Conservation (phyloP, 495 filamentous ascomycete genomes). For the Rusavskia elegans region DNA sequence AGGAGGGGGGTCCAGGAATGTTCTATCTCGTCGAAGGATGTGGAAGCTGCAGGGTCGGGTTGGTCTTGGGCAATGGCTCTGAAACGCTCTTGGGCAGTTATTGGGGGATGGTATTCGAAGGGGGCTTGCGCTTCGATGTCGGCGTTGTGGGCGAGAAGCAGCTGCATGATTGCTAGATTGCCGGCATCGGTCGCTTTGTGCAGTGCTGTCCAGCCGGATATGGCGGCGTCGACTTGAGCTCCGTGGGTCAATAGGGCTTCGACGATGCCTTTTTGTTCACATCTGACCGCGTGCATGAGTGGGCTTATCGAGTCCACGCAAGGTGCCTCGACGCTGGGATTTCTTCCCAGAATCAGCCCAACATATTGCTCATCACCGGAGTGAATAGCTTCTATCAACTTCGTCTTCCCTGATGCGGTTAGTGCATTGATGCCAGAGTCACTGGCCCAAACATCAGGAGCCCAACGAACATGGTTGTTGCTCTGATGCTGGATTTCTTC, state of each 20-base stretch:
- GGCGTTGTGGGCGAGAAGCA: slow-evolving; percentile 7
- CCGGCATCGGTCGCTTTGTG: slow-evolving; percentile 9
- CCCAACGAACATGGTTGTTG: slow-evolving; percentile 7
- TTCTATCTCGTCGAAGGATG: neutral
- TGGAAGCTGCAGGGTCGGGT: slow-evolving; percentile 3
- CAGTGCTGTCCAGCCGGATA: slow-evolving; percentile 9
- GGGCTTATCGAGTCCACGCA: slow-evolving; percentile 7
- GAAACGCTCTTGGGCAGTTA: neutral
- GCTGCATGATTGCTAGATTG: slow-evolving; percentile 4
- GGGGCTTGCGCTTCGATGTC: slow-evolving; percentile 8
- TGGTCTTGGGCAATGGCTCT: neutral
- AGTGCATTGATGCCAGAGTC: slow-evolving; percentile 10
- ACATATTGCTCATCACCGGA: slow-evolving; percentile 9
- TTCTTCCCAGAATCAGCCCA: slow-evolving; percentile 5
- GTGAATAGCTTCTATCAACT: slow-evolving; percentile 8
- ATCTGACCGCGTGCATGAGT: slow-evolving; percentile 12
- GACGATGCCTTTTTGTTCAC: slow-evolving; percentile 7
- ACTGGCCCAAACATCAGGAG: slow-evolving; percentile 8
- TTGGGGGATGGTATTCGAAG: slow-evolving; percentile 3
- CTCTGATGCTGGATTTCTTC: neutral
- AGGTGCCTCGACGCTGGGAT: slow-evolving; percentile 9
- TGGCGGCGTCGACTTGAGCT: slow-evolving; percentile 10
- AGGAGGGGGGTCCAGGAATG: slow-evolving; percentile 8
- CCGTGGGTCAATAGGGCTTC: slow-evolving; percentile 7
- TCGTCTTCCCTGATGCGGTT: slow-evolving; percentile 7